A percentile compares a stretch with the other conserved stretches of the same genome.
These are phyloP conservation scores for Waltergamsia citrina DNA, from an alignment of 2,329 filamentous ascomycete species.

Conservation along the genomic window DNA sequence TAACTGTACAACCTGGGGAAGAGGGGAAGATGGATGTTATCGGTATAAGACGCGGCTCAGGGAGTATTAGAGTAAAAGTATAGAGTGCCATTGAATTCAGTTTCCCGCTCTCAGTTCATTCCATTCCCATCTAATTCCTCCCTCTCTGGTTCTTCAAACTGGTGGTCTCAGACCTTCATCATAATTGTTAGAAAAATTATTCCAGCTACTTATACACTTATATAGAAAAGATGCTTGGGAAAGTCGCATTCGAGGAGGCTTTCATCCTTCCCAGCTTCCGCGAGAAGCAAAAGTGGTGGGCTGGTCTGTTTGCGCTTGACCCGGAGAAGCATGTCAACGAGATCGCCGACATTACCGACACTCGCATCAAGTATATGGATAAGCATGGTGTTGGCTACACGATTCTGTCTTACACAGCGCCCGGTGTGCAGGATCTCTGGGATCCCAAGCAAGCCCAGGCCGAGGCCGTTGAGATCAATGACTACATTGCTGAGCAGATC, in stretches of 20 bases:
- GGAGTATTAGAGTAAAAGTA: too few relatives aligned
- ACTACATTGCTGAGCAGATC: constrained; percentile 27
- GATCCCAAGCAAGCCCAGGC: constrained; percentile 29
- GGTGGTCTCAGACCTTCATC: too few relatives aligned
- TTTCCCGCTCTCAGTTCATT: too few relatives aligned
- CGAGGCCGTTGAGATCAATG: constrained; percentile 30
- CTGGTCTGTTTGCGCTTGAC: constrained; percentile 47
- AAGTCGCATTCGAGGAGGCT: constrained; percentile 53
- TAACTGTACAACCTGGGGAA: too few relatives aligned
- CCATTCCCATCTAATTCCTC: too few relatives aligned
- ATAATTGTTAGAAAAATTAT: too few relatives aligned
- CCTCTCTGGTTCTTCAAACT: too few relatives aligned
- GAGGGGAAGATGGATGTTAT: too few relatives aligned
- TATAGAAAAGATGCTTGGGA: too few relatives aligned
- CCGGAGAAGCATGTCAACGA: constrained; percentile 47
- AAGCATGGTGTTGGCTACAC: constrained; percentile 37
- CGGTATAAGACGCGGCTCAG: too few relatives aligned
- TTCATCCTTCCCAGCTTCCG: constrained; percentile 49
- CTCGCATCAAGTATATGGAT: constrained; percentile 31
- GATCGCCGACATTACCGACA: constrained; percentile 32
- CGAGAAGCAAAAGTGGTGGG: constrained; percentile 53
- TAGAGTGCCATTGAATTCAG: too few relatives aligned
- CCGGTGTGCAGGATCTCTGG: constrained; percentile 35
- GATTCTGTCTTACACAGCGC: constrained; percentile 37
- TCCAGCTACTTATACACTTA: too few relatives aligned